phyloP scores from a whole-genome alignment of 2,329 filamentous ascomycete genomes.

The Ophiostoma piceae region DNA sequence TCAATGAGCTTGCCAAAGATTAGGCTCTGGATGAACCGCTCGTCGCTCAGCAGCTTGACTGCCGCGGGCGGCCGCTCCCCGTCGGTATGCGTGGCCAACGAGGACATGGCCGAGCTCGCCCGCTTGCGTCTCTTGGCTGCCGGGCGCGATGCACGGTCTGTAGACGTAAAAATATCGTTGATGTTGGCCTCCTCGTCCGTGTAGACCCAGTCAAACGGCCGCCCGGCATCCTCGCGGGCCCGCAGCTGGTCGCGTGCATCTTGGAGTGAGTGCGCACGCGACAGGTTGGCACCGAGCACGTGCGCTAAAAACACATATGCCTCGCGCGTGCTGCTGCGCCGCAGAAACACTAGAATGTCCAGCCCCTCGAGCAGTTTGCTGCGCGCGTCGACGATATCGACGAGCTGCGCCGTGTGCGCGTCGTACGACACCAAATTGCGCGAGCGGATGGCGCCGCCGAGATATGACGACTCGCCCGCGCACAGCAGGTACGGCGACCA shows the following conservation, averaged over 20 bases:
- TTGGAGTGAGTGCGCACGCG: conserved; percentile 58
- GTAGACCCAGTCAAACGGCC: conserved; percentile 71
- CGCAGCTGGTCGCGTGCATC: conserved; percentile 58
- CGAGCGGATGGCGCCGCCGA: conserved; percentile 73
- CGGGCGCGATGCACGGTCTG: conserved; percentile 14
- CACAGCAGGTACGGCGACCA: conserved; percentile 82
- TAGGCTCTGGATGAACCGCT: conserved; percentile 86
- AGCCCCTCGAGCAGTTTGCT: conserved; percentile 59
- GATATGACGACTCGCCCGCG: conserved; percentile 70
- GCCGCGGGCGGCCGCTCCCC: conserved; percentile 30
- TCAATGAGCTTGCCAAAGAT: conserved; percentile 77
- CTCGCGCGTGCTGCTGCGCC: conserved; percentile 60
- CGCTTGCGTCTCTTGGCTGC: conserved; percentile 41
- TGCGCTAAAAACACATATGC: conserved; percentile 76
- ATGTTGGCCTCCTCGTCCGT: conserved; percentile 56
- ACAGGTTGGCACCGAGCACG: conserved; percentile 68
- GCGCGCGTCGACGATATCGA: conserved; percentile 53
- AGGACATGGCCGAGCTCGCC: conserved; percentile 29
- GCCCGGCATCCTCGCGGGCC: conserved; percentile 43
- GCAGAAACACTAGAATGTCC: conserved; percentile 63
- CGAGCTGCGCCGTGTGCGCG: conserved; percentile 51
- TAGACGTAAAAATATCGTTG: conserved; percentile 22
- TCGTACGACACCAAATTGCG: conserved; percentile 61
- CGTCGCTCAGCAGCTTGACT: conserved; percentile 69
- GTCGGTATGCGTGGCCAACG: conserved; percentile 28